Percentiles rank a stretch among this genome's conserved stretches.
Conservation (phyloP, 1,139 yeast species). For the Nakaseomyces sp. region DNA sequence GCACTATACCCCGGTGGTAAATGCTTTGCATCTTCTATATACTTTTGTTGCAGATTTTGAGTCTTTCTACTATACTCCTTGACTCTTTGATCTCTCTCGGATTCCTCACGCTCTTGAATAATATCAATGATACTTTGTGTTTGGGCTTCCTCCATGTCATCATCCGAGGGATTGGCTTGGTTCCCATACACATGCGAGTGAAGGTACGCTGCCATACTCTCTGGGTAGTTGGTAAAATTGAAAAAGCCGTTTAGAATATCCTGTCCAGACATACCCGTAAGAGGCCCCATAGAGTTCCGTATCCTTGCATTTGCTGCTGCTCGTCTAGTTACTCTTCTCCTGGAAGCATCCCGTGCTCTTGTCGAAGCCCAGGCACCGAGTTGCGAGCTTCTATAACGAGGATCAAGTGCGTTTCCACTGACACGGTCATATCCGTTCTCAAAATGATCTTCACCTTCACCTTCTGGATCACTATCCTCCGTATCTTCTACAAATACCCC, state of each 20-base stretch:
- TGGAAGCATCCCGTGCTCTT: neutral
- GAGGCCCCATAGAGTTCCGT: conserved; percentile 8
- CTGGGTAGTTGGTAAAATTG: conserved; percentile 8
- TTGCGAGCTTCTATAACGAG: conserved; percentile 2
- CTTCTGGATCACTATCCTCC: conserved; percentile 4
- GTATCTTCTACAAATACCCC: conserved; percentile 1
- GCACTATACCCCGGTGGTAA: conserved; percentile 24
- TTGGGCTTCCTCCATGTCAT: conserved; percentile 22
- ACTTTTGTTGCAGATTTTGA: conserved; percentile 20
- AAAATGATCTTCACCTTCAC: neutral
- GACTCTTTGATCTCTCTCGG: conserved; percentile 31
- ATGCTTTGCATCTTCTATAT: conserved; percentile 14
- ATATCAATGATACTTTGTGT: conserved; percentile 31
- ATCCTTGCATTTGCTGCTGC: neutral
- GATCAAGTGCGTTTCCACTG: neutral
- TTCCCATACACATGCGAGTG: conserved; percentile 4
- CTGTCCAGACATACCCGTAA: conserved; percentile 9
- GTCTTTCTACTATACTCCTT: conserved; percentile 31
- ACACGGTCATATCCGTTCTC: neutral
- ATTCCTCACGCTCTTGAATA: conserved; percentile 33
- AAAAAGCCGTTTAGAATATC: conserved; percentile 10
- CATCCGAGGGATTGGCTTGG: neutral
- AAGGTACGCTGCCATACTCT: conserved; percentile 4
- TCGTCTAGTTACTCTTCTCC: conserved; percentile 3
- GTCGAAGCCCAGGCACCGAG: neutral